These are phyloP conservation scores for Pseudogymnoascus sp. DNA, from an alignment of 2,329 filamentous ascomycete genomes.

Conservation along the genomic window DNA sequence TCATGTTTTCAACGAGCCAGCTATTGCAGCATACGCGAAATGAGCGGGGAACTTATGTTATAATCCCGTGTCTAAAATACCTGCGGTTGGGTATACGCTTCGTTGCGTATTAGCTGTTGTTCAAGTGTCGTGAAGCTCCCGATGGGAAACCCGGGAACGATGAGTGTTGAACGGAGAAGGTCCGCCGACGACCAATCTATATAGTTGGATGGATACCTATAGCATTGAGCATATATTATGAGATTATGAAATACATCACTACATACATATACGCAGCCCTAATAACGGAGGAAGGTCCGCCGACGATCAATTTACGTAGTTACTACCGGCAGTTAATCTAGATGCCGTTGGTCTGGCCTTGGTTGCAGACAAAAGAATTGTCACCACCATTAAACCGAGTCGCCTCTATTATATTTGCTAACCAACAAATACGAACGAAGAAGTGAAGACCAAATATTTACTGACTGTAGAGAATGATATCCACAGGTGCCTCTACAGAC, in stretches of 20 bases:
- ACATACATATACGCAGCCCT: background rate
- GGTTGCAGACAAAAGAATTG: background rate
- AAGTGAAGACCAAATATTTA: background rate
- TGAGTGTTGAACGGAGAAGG: background rate
- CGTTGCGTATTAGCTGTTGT: background rate
- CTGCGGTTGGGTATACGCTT: background rate
- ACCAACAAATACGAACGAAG: background rate
- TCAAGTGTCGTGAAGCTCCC: background rate
- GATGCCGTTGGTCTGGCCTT: background rate
- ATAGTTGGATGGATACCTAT: background rate
- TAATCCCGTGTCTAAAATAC: background rate
- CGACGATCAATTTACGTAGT: background rate
- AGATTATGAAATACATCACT: background rate
- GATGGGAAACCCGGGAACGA: background rate
- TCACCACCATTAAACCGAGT: background rate
- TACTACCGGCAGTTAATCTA: background rate
- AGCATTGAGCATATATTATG: background rate
- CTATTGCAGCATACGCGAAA: constrained; percentile 12
- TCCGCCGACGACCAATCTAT: background rate
- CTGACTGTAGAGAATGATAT: background rate
- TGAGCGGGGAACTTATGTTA: background rate
- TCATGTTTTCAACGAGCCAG: constrained; percentile 5
- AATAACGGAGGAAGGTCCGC: background rate
- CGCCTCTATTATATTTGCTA: background rate
- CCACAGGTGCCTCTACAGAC: background rate